Percentiles rank a stretch among this genome's conserved stretches.
Evolutionary conservation across 306 rosid species (phyloP).

Genomic region (Coriaria nepalensis): DNA sequence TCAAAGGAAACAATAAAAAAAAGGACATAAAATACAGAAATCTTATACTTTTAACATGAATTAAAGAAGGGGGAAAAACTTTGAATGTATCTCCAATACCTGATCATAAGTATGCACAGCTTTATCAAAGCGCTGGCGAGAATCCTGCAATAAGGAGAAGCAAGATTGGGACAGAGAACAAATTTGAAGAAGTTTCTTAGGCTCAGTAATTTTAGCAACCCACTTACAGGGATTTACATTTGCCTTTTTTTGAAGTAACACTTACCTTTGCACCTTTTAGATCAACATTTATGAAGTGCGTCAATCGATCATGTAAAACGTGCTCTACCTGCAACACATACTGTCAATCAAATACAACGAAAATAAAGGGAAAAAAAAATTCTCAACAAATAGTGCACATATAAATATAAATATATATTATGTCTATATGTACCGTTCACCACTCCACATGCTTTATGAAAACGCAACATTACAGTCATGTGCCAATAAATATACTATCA

Average conservation of each 20-base stretch:
- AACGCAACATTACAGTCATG: too few species aligned
- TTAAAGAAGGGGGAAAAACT: too few species aligned
- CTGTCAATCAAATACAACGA: not conserved
- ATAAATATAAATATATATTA: too few species aligned
- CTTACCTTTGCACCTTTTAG: constrained; percentile 66
- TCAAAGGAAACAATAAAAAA: constrained; percentile 2
- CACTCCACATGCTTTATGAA: too few species aligned
- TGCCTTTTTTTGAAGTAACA: constrained; percentile 5
- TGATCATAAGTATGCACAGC: constrained; percentile 76
- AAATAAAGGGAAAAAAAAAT: constrained; percentile 5
- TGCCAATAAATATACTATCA: too few species aligned
- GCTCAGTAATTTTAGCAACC: not conserved
- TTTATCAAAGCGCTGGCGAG: constrained; percentile 71
- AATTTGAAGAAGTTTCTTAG: constrained; percentile 2
- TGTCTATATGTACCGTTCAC: too few species aligned
- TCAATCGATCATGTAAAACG: constrained; percentile 66
- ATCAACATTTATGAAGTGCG: constrained; percentile 65
- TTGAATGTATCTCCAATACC: constrained; percentile 30
- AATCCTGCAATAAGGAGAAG: constrained; percentile 38
- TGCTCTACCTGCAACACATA: constrained; percentile 74
- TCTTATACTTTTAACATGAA: constrained; percentile 1
- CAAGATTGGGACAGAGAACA: constrained; percentile 7
- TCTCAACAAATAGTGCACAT: too few species aligned
- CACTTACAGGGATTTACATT: constrained; percentile 2
- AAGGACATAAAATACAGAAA: not conserved